Percentiles rank a stretch among this genome's conserved stretches.
Evolutionary conservation across 805 yeast genomes (phyloP).

Genomic region (Candida succiphila): DNA sequence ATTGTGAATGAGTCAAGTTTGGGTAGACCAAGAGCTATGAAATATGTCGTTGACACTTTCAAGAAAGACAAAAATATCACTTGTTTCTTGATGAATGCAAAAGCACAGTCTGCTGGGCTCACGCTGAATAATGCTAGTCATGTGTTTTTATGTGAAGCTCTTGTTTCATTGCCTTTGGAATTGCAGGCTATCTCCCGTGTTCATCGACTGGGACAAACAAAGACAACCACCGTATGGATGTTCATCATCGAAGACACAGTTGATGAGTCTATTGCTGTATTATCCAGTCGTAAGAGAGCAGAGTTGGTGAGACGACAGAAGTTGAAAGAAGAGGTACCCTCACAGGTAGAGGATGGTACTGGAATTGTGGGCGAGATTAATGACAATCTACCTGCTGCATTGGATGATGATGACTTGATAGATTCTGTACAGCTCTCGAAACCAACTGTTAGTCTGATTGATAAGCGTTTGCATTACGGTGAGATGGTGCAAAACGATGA

Average conservation of each 20-base stretch:
- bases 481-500: slow-evolving; percentile 50
- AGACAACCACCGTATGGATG: slow-evolving; percentile 85
- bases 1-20: slow-evolving; percentile 19
- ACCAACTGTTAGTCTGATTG: slow-evolving; percentile 38
- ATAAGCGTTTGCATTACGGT: no score
- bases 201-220: slow-evolving; percentile 84
- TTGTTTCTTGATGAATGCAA: slow-evolving; percentile 78
- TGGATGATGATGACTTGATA: slow-evolving; percentile 22
- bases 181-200: slow-evolving; percentile 87
- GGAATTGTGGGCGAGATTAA: slow-evolving; percentile 13
- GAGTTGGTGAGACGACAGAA: slow-evolving; percentile 21
- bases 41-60: slow-evolving; percentile 44
- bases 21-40: slow-evolving; percentile 16
- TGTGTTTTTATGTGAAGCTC: slow-evolving; percentile 86
- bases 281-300: slow-evolving; percentile 54
- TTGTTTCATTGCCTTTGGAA: slow-evolving; percentile 80
- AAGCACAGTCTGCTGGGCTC: slow-evolving; percentile 82
- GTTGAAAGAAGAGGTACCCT: not conserved
- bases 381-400: slow-evolving; percentile 4
- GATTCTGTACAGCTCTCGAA: slow-evolving; percentile 49
- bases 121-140: slow-evolving; percentile 89
- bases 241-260: slow-evolving; percentile 77
- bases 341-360: slow-evolving; percentile 4
- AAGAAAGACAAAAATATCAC: slow-evolving; percentile 55
- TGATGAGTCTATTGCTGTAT: slow-evolving; percentile 75